These are phyloP conservation scores for Cyphellophora attinorum DNA, from an alignment of 2,329 filamentous ascomycete genomes.

Conservation along the genomic window DNA sequence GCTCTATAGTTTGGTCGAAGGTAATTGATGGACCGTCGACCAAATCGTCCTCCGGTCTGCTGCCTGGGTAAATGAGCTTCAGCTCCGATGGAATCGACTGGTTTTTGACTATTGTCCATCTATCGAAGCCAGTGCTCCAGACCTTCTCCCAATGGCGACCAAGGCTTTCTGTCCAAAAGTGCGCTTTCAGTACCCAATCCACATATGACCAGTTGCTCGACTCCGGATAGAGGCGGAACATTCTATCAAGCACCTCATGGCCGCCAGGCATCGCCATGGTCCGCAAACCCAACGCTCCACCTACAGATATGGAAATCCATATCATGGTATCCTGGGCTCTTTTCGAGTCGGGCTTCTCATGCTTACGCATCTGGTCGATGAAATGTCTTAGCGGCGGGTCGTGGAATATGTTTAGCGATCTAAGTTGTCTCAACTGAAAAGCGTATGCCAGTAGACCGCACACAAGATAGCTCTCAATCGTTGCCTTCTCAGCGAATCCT, in stretches of 20 bases:
- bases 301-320: slow-evolving; percentile 13
- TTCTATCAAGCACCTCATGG: slow-evolving; percentile 11
- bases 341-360: slow-evolving; percentile 5
- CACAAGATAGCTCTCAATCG: slow-evolving; percentile 10
- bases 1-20: background rate
- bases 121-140: slow-evolving; percentile 10
- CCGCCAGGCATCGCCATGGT: slow-evolving; percentile 10
- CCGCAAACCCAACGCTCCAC: slow-evolving; percentile 12
- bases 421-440: slow-evolving; percentile 11
- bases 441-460: slow-evolving; percentile 13
- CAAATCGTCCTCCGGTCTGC: background rate
- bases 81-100: background rate
- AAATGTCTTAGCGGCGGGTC: slow-evolving; percentile 16
- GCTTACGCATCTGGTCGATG: slow-evolving; percentile 9
- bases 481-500: slow-evolving; percentile 7
- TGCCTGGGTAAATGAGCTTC: background rate
- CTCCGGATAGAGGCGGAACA: slow-evolving; percentile 9
- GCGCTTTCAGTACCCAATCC: slow-evolving; percentile 9
- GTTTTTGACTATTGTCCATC: slow-evolving; percentile 5
- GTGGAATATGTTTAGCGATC: slow-evolving; percentile 14
- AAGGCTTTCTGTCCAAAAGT: slow-evolving; percentile 13
- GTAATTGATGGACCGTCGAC: background rate
- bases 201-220: slow-evolving; percentile 9
- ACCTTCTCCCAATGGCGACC: slow-evolving; percentile 10
- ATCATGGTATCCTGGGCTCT: slow-evolving; percentile 10